phyloP scores from a whole-genome alignment of 2,329 filamentous ascomycete genomes.

The Fusarium oxysporum region DNA sequence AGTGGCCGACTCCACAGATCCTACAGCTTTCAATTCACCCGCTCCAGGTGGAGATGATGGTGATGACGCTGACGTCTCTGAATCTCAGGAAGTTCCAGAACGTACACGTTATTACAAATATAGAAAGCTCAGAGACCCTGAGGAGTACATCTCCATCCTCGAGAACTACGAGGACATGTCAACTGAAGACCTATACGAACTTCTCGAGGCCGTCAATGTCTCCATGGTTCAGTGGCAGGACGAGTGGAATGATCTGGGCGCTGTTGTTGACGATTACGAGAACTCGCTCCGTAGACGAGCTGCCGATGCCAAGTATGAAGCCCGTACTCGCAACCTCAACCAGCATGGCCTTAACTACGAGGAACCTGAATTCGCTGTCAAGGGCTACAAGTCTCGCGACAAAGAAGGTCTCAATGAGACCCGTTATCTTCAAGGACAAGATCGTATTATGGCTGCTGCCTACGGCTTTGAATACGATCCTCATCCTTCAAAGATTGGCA shows the following conservation, averaged over 20 bases:
- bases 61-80: slow-evolving; percentile 52
- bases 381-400: slow-evolving; percentile 62
- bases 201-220: slow-evolving; percentile 58
- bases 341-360: slow-evolving; percentile 58
- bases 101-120: slow-evolving; percentile 55
- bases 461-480: slow-evolving; percentile 73
- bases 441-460: slow-evolving; percentile 67
- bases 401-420: slow-evolving; percentile 58
- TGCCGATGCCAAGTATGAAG: slow-evolving; percentile 61
- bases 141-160: slow-evolving; percentile 61
- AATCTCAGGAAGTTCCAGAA: slow-evolving; percentile 50
- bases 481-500: slow-evolving; percentile 66
- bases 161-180: slow-evolving; percentile 63
- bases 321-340: slow-evolving; percentile 56
- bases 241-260: slow-evolving; percentile 64
- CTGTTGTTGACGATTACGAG: slow-evolving; percentile 67
- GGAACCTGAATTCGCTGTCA: slow-evolving; percentile 65
- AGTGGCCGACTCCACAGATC: slow-evolving; percentile 53
- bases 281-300: slow-evolving; percentile 64
- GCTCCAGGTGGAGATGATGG: slow-evolving; percentile 52
- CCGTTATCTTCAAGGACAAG: slow-evolving; percentile 63
- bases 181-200: slow-evolving; percentile 58
- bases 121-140: slow-evolving; percentile 62
- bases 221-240: slow-evolving; percentile 64
- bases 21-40: slow-evolving; percentile 53